These are phyloP conservation scores for Grigorovia transvaalensis DNA, from an alignment of 805 yeast species.

Conservation along the genomic window DNA sequence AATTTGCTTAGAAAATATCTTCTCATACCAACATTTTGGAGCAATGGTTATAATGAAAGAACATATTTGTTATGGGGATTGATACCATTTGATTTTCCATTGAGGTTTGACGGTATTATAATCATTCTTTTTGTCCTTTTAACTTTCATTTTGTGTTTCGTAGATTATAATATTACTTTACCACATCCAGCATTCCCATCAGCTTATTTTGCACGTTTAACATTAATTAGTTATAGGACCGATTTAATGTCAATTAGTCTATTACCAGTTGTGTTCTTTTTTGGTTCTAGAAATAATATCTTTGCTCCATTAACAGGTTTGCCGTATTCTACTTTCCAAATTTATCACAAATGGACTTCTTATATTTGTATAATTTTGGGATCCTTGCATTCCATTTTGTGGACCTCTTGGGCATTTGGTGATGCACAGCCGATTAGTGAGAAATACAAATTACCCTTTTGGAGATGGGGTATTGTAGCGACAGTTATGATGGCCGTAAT, in stretches of 20 bases:
- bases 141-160: constrained; percentile 23
- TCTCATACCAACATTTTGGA: constrained; percentile 21
- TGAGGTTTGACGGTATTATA: constrained; percentile 24
- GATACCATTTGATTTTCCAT: constrained; percentile 27
- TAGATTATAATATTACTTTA: constrained; percentile 28
- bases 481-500: constrained; percentile 35
- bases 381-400: constrained; percentile 46
- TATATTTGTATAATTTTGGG: constrained; percentile 39
- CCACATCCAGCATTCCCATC: constrained; percentile 32
- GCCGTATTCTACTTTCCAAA: constrained; percentile 47
- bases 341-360: constrained; percentile 59
- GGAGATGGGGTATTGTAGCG: constrained; percentile 41
- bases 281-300: constrained; percentile 68
- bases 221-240: constrained; percentile 43
- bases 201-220: constrained; percentile 28
- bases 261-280: constrained; percentile 50
- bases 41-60: constrained; percentile 11
- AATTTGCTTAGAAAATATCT: constrained; percentile 19
- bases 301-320: constrained; percentile 53
- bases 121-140: constrained; percentile 25
- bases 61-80: constrained; percentile 12
- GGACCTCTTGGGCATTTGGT: constrained; percentile 38
- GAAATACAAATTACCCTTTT: constrained; percentile 34
- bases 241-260: constrained; percentile 41
- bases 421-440: constrained; percentile 28